Base-by-base conservation (phyloP, 305 asterid genomes). In the Fraxinus angustifolia region DNA sequence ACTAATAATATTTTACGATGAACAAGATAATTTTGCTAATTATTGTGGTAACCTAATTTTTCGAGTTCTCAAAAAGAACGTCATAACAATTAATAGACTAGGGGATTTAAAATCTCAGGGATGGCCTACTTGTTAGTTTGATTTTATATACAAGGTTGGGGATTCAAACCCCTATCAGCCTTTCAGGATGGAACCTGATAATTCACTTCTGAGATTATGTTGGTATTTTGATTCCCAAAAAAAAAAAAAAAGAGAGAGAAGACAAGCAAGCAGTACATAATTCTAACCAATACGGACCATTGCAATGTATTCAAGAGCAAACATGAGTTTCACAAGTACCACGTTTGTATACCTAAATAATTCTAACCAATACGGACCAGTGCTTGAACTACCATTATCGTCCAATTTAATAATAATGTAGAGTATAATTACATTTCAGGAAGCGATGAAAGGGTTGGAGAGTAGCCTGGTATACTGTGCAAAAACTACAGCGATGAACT, bases 381-480 rank as follows among this genome's bases (percentile, higher is more conserved):
- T 34, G 50, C 28, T 34, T 14, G 28, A 34, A 34, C 45, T 34
- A 34, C 21, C 2, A 1, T 34, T 21, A 34, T 71, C 48, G 14
- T 71, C 76, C 28, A n/a, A 33, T 71, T 34, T 16, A 71, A 8
- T 34, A 72, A 72, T 70, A 33, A 16, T 72, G 48, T 8, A 7
- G 50, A 34, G 30, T 72, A 81, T 85, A 80, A 87, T 82, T 89
- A 89, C 94, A 89, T 80, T 82, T 84, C 82, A 76, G 75, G 85
- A 79, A 83, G 84, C 80, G 85, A 84, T 80, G 79, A 58, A 85
- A 70, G 48, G 85, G 81, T 83, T 70, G 12, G 74, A 85, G 50
- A 78, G 62, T 56, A 33, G 82, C 82, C 83, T 62, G 83, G 88
- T 87, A 80, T 71, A 87, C 89, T 84, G 86, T 84, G 86, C 68